These are phyloP conservation scores for Chloris gayana DNA, from an alignment of 176 grass and related monocot species.

Conservation along the genomic window DNA sequence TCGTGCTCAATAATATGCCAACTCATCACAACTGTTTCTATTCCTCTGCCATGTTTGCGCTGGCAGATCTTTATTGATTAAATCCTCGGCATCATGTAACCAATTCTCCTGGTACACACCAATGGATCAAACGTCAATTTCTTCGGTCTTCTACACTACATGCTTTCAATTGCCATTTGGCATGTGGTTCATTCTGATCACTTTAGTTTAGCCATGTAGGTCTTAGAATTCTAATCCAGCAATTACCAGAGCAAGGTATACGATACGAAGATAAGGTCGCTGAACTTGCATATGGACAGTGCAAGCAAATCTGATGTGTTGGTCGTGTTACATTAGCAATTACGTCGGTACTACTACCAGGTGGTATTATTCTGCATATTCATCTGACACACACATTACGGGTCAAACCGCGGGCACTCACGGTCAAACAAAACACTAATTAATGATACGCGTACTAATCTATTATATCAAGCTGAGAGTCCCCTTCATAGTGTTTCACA, in stretches of 20 bases:
- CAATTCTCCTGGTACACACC: background rate
- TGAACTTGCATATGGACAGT: slow-evolving; percentile 6
- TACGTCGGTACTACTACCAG: too few relatives aligned
- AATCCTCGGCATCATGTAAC: slow-evolving; percentile 1
- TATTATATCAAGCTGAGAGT: background rate
- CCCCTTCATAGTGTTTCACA: slow-evolving; percentile 43
- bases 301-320: slow-evolving; percentile 34
- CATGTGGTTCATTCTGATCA: background rate
- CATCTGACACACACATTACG: slow-evolving; percentile 31
- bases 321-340: slow-evolving; percentile 6
- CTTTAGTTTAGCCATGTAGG: background rate
- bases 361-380: background rate
- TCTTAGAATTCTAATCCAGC: background rate
- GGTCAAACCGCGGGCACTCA: slow-evolving; percentile 44
- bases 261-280: background rate
- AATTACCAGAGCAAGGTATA: background rate
- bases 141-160: background rate
- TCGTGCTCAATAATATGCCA: slow-evolving; percentile 41
- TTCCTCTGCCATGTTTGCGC: slow-evolving; percentile 35
- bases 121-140: background rate
- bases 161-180: background rate
- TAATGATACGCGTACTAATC: slow-evolving; percentile 13
- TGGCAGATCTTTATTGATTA: slow-evolving; percentile 29
- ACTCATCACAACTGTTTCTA: slow-evolving; percentile 40
- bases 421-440: slow-evolving; percentile 40